Evolutionary conservation across 352 stramenopile species (phyloP), one percentile per base, ranked within the genome.

Genomic region (Phytophthora syringae): DNA sequence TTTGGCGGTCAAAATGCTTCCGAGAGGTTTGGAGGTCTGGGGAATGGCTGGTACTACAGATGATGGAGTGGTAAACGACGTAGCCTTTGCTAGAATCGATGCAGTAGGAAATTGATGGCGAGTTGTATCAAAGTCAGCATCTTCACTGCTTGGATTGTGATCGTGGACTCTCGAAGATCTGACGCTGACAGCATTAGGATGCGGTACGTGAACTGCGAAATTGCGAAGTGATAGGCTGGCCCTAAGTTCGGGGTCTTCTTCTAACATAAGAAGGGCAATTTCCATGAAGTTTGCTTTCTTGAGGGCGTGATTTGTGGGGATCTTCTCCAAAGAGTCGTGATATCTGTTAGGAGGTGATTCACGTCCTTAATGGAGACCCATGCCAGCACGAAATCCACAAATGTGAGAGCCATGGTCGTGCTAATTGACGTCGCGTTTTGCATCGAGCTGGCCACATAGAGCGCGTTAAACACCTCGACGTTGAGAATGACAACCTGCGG

Each of bases 401-500:
- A 21, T 15, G 73, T 76, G 9, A 88, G 40, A 0, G 61, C 47
- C 15, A 76, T 50, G 1, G 67, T 74, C 3, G 76, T 80, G 5
- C 34, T 64, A 3, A 70, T 65, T 0, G 68, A 81, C 9, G 72
- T 69, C 1, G 76, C 54, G 28, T 66, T 79, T 25, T 81, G 69
- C 77, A 88, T 83, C 12, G 67, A 80, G 12, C 66, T 70, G 1
- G 79, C 55, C 16, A 86, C 67, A 21, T 70, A 88, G 1, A 88
- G 47, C 15, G 79, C 37, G 43, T 86, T 79, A 52, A 83, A 88
- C n/a, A 88, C 54, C 50, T 88, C 72, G 43, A 81, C 70, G 32
- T 88, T 84, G 56, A 88, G 76, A 22, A 84, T 78, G 9, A 86
- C 67, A 13, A 78, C 62, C 52, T 88, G 64, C 0, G 79, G 68